These are phyloP conservation scores for Ormosia semicastrata DNA, from an alignment of 306 rosid species.

Conservation along the genomic window DNA sequence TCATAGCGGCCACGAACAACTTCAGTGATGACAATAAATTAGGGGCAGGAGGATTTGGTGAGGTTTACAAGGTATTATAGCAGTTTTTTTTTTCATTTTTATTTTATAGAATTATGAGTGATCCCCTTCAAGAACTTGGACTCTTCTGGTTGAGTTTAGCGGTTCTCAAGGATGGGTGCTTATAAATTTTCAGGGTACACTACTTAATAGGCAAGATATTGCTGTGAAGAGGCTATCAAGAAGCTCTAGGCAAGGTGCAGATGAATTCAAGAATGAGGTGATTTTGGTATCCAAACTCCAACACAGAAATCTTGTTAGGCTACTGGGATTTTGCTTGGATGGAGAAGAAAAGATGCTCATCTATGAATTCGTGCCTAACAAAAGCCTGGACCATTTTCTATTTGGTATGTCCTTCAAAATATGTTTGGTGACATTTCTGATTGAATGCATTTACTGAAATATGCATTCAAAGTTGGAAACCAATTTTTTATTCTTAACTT, in stretches of 20 bases:
- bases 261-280: conserved; percentile 43
- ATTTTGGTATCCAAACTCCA: conserved; percentile 37
- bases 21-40: conserved; percentile 40
- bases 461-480: not conserved
- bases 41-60: conserved; percentile 60
- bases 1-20: conserved; percentile 43
- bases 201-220: conserved; percentile 28
- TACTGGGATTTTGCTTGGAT: conserved; percentile 37
- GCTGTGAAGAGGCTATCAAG: conserved; percentile 51
- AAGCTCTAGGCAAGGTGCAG: conserved; percentile 34
- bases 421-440: not conserved
- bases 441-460: not conserved
- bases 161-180: not conserved
- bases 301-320: conserved; percentile 35
- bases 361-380: conserved; percentile 40
- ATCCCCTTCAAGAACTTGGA: not conserved
- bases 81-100: not conserved
- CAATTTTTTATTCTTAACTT: not conserved
- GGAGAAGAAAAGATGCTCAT: conserved; percentile 44
- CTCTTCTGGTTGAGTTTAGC: not conserved
- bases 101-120: not conserved
- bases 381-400: conserved; percentile 37
- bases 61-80: conserved; percentile 52
- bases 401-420: conserved; percentile 15
- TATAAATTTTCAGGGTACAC: conserved; percentile 33